Evolutionary conservation across 2,329 filamentous ascomycete genomes (phyloP).

Genomic region (Cladorrhinum sp.): DNA sequence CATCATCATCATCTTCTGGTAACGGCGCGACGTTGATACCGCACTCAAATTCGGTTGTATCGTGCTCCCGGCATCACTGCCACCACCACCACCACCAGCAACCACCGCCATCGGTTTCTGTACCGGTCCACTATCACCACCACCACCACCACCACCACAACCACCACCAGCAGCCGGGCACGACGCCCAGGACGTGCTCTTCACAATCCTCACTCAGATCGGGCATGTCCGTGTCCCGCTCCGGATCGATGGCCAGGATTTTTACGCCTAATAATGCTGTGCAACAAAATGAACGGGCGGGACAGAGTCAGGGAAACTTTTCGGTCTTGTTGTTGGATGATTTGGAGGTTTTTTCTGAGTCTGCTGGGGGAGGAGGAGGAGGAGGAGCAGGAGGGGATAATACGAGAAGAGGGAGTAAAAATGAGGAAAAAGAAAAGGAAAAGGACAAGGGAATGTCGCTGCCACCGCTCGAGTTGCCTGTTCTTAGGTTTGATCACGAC

Average conservation of each 20-base stretch:
- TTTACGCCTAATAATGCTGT: neutral
- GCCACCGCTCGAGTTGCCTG: neutral
- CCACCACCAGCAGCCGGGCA: neutral
- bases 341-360: neutral
- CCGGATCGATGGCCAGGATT: neutral
- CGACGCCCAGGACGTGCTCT: neutral
- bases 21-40: conserved; percentile 17
- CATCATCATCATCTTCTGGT: conserved; percentile 25
- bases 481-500: conserved; percentile 7
- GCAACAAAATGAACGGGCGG: neutral
- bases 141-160: conserved; percentile 1
- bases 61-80: neutral
- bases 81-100: neutral
- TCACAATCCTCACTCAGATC: neutral
- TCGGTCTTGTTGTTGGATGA: neutral
- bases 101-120: neutral
- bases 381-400: too few relatives aligned
- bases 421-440: neutral
- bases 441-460: too few relatives aligned
- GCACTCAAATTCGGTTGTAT: neutral
- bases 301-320: neutral
- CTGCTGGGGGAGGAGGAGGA: neutral
- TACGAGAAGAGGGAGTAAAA: neutral
- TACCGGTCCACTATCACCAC: neutral
- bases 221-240: conserved; percentile 2